Evolutionary conservation across 257 asterid species (phyloP), one percentile per base, ranked within the genome.

Genomic region (Solanum clarkiae): DNA sequence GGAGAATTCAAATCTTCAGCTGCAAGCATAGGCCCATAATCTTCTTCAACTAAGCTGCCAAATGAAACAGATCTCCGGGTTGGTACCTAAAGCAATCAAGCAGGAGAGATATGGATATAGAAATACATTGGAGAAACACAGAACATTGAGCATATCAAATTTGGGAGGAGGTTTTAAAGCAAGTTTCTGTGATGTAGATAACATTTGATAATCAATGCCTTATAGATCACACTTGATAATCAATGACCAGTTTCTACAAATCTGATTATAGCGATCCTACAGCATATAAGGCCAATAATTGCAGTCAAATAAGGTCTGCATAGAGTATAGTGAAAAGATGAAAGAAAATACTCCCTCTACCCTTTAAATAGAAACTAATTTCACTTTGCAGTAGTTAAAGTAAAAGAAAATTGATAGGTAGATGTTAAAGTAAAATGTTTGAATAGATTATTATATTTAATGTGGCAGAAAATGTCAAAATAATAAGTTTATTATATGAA

Each of bases 81-180:
- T 45, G 85, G 89, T 84, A 88, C 97, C 93, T 92, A 93, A 88
- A 84, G 74, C 82, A 84, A 65, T 15, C 44, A 79, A 53, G 26
- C 79, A 17, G 53, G 53, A 69, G 16, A 40, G 79, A 40, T 45
- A 69, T 69, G 29, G 40, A 81, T 59, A 88, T n/a, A 86, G 44
- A 40, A 53, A 24, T 63, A 14, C 5, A 53, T 51, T 36, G 83
- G 65, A 79, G 83, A 79, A 53, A 53, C 49, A 16, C 6, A 79
- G 29, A 79, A 26, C 47, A 79, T 29, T 26, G 82, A 54, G 49
- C 65, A 29, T 26, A 79, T 79, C 49, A 53, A 79, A 79, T 53
- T 79, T 11, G 65, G 65, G 47, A 53, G 83, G 83, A 53, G 54
- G 29, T 15, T 4, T 8, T 53, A 26, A 53, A 53, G 54, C 65